phyloP scores from a whole-genome alignment of 2,329 filamentous ascomycete species.

The Phyllosticta citriasiana region DNA sequence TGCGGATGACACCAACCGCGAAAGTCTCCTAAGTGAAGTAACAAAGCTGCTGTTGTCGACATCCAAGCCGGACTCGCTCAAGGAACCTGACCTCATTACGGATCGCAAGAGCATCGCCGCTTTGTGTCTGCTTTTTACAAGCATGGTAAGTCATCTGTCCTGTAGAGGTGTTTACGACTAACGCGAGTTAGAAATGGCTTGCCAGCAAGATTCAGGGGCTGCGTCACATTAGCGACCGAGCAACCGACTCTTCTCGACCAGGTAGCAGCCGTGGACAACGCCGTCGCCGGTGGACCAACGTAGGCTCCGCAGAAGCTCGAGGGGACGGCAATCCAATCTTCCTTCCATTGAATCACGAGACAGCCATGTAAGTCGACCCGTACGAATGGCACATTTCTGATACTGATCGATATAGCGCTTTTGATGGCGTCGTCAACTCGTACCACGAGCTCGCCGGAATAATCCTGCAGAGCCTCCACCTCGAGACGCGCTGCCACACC shows the following conservation, averaged over 20 bases:
- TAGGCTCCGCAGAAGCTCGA: constrained; percentile 42
- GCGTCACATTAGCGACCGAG: constrained; percentile 68
- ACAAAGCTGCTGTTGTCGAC: constrained; percentile 13
- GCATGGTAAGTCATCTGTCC: constrained; percentile 51
- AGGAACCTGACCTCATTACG: constrained; percentile 62
- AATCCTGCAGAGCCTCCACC: constrained; percentile 74
- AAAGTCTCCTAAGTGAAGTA: constrained; percentile 49
- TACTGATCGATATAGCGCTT: constrained; percentile 45
- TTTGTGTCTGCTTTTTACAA: constrained; percentile 84
- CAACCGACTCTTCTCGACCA: constrained; percentile 53
- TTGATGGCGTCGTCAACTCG: constrained; percentile 76
- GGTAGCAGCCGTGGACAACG: constrained; percentile 38
- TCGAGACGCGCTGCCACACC: constrained; percentile 79
- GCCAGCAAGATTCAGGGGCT: constrained; percentile 72
- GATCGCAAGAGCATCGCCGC: constrained; percentile 79
- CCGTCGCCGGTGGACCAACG: constrained; percentile 72
- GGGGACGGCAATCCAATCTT: constrained; percentile 60
- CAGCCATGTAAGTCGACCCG: constrained; percentile 54
- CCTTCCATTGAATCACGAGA: constrained; percentile 79
- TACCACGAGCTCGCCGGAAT: constrained; percentile 72
- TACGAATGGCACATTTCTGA: not conserved
- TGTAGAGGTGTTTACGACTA: not conserved
- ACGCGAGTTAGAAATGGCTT: constrained; percentile 61
- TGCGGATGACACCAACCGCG: constrained; percentile 19
- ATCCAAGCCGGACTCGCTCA: constrained; percentile 48